phyloP scores from a whole-genome alignment of 2,329 filamentous ascomycete species.

The Dactylellina parvicollis region DNA sequence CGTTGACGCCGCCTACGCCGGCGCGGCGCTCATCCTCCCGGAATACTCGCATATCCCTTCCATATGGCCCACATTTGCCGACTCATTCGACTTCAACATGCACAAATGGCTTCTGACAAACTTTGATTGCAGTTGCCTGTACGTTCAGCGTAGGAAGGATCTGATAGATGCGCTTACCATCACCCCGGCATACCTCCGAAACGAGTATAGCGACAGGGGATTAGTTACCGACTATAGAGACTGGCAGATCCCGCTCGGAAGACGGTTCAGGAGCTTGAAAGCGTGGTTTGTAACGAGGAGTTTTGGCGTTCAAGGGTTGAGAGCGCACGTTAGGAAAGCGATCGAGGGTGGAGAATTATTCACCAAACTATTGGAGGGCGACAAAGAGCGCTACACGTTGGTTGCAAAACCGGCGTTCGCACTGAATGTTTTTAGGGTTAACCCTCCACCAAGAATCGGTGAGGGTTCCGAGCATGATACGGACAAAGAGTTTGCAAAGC shows the following conservation, averaged over 20 bases:
- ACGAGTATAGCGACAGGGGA: conserved; percentile 80
- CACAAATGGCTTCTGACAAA: conserved; percentile 98
- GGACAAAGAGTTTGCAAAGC: conserved; percentile 63
- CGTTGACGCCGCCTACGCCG: conserved; percentile 92
- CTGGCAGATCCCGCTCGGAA: conserved; percentile 94
- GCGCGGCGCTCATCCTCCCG: conserved; percentile 81
- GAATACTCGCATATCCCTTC: conserved; percentile 74
- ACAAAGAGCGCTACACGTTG: conserved; percentile 78
- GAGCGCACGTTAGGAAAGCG: conserved; percentile 75
- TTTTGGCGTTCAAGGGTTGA: conserved; percentile 81
- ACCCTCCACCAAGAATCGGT: conserved; percentile 60
- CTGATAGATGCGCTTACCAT: conserved; percentile 83
- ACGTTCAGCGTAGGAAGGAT: conserved; percentile 76
- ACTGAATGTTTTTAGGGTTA: conserved; percentile 78
- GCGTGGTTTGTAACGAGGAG: conserved; percentile 92
- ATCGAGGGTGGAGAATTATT: conserved; percentile 77
- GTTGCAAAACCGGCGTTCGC: conserved; percentile 79
- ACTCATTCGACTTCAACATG: conserved; percentile 94
- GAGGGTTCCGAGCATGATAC: conserved; percentile 41
- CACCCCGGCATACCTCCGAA: conserved; percentile 82
- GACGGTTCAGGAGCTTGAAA: conserved; percentile 87
- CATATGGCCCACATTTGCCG: conserved; percentile 71
- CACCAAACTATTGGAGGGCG: conserved; percentile 67
- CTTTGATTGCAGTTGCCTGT: conserved; percentile 86
- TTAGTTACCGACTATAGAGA: conserved; percentile 94